These are phyloP conservation scores for Coemansia sp. DNA, from an alignment of 192 early-diverging fungal species.

Conservation along the genomic window DNA sequence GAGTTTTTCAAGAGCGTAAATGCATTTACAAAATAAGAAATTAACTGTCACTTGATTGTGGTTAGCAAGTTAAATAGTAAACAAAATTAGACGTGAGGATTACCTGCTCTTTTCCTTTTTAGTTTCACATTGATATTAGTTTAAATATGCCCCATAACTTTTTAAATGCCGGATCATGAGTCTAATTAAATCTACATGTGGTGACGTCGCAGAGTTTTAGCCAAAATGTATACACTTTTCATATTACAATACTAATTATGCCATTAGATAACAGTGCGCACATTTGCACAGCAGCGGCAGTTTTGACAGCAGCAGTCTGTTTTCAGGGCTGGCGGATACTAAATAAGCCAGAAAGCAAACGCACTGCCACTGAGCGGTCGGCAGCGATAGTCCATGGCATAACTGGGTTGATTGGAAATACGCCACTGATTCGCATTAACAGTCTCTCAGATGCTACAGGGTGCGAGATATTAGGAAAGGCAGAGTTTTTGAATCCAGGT, in stretches of 20 bases:
- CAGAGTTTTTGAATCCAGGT: constrained; percentile 89
- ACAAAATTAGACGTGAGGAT: too few relatives aligned
- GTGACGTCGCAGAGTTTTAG: too few relatives aligned
- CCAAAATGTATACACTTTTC: too few relatives aligned
- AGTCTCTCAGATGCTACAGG: constrained; percentile 88
- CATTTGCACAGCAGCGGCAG: constrained; percentile 7
- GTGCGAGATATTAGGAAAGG: constrained; percentile 77
- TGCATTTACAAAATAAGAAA: too few relatives aligned
- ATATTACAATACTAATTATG: neutral
- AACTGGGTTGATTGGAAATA: constrained; percentile 85
- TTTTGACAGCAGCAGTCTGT: constrained; percentile 3
- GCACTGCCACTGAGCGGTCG: neutral
- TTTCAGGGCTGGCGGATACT: constrained; percentile 7
- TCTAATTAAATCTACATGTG: too few relatives aligned
- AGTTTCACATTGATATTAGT: too few relatives aligned
- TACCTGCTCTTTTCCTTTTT: too few relatives aligned
- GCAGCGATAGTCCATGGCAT: constrained; percentile 59
- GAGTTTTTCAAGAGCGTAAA: too few relatives aligned
- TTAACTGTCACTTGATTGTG: too few relatives aligned
- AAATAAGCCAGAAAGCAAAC: neutral
- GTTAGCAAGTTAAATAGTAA: too few relatives aligned
- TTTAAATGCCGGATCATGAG: too few relatives aligned
- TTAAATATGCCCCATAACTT: too few relatives aligned
- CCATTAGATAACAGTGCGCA: constrained; percentile 13
- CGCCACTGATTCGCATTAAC: constrained; percentile 83